These are phyloP conservation scores for Colletotrichum sp. DNA, from an alignment of 2,329 filamentous ascomycete genomes.

Conservation along the genomic window DNA sequence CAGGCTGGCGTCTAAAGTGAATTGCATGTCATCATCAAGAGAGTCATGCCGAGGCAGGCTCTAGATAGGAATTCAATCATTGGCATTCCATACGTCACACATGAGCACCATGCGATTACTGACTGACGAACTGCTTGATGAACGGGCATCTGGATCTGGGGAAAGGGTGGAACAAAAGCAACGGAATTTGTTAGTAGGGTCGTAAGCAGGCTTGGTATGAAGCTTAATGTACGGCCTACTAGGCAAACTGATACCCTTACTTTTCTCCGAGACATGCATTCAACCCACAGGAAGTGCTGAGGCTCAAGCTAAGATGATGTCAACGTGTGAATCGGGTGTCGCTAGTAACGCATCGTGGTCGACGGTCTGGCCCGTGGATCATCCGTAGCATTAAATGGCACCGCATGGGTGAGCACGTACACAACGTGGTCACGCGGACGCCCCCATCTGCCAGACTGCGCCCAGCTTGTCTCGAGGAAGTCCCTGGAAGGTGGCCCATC, in stretches of 20 bases:
- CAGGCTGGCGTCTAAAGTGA: slow-evolving; percentile 47
- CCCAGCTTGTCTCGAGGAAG: neutral
- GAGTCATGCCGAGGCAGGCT: slow-evolving; percentile 23
- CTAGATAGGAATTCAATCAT: slow-evolving; percentile 26
- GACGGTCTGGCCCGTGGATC: slow-evolving; percentile 18
- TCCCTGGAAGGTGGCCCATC: neutral
- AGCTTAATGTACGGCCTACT: neutral
- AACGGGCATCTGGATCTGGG: neutral
- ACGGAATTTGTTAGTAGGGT: neutral
- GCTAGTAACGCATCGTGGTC: neutral
- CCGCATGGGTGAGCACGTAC: neutral
- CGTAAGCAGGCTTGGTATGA: neutral
- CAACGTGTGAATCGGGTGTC: neutral
- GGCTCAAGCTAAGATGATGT: slow-evolving; percentile 9
- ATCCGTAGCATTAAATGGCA: slow-evolving; percentile 3
- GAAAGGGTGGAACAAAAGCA: neutral
- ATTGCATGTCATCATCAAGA: slow-evolving; percentile 42
- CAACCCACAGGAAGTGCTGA: neutral
- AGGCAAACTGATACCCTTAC: neutral
- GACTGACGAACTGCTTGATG: neutral
- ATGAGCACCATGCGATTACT: neutral
- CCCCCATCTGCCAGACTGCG: slow-evolving; percentile 5
- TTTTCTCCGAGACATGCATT: neutral
- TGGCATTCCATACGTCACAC: slow-evolving; percentile 23
- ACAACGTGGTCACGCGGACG: slow-evolving; percentile 5